These are phyloP conservation scores for Trametes cingulata DNA, from an alignment of 768 basidiomycete species.

Conservation along the genomic window DNA sequence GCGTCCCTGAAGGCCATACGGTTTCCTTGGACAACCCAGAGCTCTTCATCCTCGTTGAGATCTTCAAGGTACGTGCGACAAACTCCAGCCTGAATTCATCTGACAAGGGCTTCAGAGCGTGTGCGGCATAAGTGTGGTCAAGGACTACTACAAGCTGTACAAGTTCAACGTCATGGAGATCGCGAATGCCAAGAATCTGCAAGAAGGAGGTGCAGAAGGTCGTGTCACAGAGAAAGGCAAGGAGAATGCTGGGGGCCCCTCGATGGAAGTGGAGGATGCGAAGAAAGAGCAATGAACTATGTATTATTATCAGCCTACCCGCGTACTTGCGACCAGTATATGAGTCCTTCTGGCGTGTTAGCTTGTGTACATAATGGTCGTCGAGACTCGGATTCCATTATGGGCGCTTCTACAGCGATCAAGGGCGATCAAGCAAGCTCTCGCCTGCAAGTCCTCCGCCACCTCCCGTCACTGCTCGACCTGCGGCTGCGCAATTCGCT, in stretches of 20 bases:
- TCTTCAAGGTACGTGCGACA: slow-evolving; percentile 66
- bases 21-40: slow-evolving; percentile 72
- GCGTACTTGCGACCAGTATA: too few relatives aligned
- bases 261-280: neutral
- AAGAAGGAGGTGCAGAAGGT: slow-evolving; percentile 29
- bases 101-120: slow-evolving; percentile 49
- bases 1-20: slow-evolving; percentile 64
- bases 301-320: too few relatives aligned
- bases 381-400: too few relatives aligned
- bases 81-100: neutral
- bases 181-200: slow-evolving; percentile 46
- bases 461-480: neutral
- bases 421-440: neutral
- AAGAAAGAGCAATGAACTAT: neutral
- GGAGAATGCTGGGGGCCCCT: neutral
- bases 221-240: slow-evolving; percentile 6
- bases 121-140: slow-evolving; percentile 74
- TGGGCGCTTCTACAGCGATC: neutral
- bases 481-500: neutral
- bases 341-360: too few relatives aligned
- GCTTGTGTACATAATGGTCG: too few relatives aligned
- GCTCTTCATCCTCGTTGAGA: slow-evolving; percentile 74
- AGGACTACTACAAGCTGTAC: slow-evolving; percentile 66
- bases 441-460: neutral
- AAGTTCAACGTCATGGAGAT: slow-evolving; percentile 84